A percentile compares a stretch with the other conserved stretches of the same genome.
Conservation (phyloP, 2,329 filamentous ascomycete species). For the Thelonectria rubi region DNA sequence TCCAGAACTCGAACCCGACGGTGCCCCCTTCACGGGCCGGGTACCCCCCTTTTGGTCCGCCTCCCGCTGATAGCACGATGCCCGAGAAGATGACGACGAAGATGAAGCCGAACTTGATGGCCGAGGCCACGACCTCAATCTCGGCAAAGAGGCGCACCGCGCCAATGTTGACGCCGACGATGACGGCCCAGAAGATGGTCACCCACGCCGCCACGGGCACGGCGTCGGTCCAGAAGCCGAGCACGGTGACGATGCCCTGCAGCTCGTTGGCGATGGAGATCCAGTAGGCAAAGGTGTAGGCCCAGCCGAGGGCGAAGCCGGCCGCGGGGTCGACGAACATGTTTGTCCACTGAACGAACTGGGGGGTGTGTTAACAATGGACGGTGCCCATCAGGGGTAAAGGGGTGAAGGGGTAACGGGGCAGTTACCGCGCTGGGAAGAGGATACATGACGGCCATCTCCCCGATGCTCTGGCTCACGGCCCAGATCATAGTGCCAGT, state of each 20-base stretch:
- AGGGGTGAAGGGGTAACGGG: too few species aligned
- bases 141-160: constrained; percentile 56
- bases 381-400: too few species aligned
- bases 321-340: constrained; percentile 55
- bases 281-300: constrained; percentile 56
- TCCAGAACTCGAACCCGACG: constrained; percentile 58
- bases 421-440: constrained; percentile 42
- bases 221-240: constrained; percentile 54
- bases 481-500: constrained; percentile 57
- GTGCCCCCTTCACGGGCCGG: constrained; percentile 42
- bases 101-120: constrained; percentile 59
- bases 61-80: constrained; percentile 55
- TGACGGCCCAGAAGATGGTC: constrained; percentile 53
- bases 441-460: constrained; percentile 58
- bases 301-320: constrained; percentile 57
- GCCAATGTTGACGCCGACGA: constrained; percentile 51
- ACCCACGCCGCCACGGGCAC: constrained; percentile 56
- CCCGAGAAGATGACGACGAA: constrained; percentile 57
- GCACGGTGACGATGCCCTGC: constrained; percentile 52
- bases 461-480: constrained; percentile 56
- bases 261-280: constrained; percentile 57
- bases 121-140: constrained; percentile 54
- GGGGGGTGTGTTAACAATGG: constrained; percentile 36
- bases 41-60: constrained; percentile 39
- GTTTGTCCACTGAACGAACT: constrained; percentile 57